Percentiles rank a stretch among this genome's conserved stretches.
Evolutionary conservation across 139 green algal species (phyloP).

Genomic region (Chlorella vulgaris): DNA sequence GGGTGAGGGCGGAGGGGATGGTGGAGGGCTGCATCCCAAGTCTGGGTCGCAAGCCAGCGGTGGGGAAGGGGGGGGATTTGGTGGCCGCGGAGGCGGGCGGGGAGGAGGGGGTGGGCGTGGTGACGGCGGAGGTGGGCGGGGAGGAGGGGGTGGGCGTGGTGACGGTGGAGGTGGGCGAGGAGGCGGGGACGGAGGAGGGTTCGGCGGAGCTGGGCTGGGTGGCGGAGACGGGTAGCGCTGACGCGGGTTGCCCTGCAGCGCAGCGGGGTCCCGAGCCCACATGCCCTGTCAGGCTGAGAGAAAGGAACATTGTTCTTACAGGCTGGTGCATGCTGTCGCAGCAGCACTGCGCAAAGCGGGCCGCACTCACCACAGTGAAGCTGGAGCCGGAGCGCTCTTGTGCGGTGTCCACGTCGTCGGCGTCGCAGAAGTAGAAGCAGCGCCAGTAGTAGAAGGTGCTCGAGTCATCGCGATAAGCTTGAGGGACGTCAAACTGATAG

Average conservation of each 20-base stretch:
- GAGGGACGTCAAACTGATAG: background rate
- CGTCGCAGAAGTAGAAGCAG: constrained; percentile 12
- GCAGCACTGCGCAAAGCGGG: background rate
- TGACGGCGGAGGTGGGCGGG: background rate
- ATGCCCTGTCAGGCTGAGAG: background rate
- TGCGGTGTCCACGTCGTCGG: background rate
- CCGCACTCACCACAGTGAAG: constrained; percentile 10
- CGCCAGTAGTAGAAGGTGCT: constrained; percentile 4
- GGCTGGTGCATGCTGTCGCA: background rate
- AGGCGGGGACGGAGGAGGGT: no score
- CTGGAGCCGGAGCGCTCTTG: background rate
- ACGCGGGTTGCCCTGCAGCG: background rate
- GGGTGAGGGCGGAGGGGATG: background rate
- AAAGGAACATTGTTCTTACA: background rate
- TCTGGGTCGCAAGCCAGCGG: no score
- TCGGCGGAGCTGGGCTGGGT: no score
- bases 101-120: background rate
- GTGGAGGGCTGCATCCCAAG: background rate
- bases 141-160: background rate
- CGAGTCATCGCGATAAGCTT: background rate
- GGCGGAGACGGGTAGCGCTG: background rate
- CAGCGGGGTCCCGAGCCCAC: background rate
- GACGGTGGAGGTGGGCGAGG: background rate
- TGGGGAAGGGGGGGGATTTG: background rate
- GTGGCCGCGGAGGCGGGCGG: background rate